Conservation (phyloP, 2,329 filamentous ascomycete species). For the Alternaria atra region DNA sequence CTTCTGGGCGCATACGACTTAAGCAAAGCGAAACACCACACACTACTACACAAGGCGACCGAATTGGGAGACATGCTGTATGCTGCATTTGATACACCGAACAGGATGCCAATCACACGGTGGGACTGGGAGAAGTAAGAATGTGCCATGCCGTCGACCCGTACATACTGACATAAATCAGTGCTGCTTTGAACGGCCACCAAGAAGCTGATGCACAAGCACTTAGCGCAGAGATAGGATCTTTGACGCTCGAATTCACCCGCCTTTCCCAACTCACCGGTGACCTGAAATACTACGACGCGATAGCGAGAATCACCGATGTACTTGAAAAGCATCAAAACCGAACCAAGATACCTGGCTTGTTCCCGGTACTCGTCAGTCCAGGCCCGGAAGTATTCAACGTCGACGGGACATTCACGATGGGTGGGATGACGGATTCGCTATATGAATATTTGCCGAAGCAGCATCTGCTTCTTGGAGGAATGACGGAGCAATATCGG, state of each 20-base stretch:
- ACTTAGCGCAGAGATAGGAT: slow-evolving; percentile 50
- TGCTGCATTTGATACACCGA: slow-evolving; percentile 55
- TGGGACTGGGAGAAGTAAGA: slow-evolving; percentile 52
- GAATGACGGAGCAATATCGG: slow-evolving; percentile 74
- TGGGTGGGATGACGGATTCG: slow-evolving; percentile 66
- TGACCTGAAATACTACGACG: slow-evolving; percentile 52
- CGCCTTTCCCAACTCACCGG: slow-evolving; percentile 51
- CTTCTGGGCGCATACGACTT: slow-evolving; percentile 51
- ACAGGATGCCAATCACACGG: slow-evolving; percentile 52
- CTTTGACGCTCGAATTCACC: slow-evolving; percentile 52
- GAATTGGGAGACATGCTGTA: slow-evolving; percentile 57
- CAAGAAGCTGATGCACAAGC: slow-evolving; percentile 44
- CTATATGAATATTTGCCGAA: slow-evolving; percentile 68
- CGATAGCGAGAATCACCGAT: slow-evolving; percentile 48
- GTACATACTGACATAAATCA: slow-evolving; percentile 27
- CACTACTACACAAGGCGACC: slow-evolving; percentile 51
- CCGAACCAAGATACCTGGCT: slow-evolving; percentile 46
- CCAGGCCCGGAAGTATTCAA: slow-evolving; percentile 41
- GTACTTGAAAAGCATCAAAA: slow-evolving; percentile 48
- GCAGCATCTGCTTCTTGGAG: slow-evolving; percentile 79
- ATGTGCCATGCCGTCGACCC: slow-evolving; percentile 1
- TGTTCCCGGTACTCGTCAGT: slow-evolving; percentile 50
- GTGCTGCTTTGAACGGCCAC: slow-evolving; percentile 38
- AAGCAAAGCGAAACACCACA: slow-evolving; percentile 44
- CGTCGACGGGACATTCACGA: slow-evolving; percentile 54